Base-by-base conservation (phyloP, 768 basidiomycete species). In the Boletales sp. region DNA sequence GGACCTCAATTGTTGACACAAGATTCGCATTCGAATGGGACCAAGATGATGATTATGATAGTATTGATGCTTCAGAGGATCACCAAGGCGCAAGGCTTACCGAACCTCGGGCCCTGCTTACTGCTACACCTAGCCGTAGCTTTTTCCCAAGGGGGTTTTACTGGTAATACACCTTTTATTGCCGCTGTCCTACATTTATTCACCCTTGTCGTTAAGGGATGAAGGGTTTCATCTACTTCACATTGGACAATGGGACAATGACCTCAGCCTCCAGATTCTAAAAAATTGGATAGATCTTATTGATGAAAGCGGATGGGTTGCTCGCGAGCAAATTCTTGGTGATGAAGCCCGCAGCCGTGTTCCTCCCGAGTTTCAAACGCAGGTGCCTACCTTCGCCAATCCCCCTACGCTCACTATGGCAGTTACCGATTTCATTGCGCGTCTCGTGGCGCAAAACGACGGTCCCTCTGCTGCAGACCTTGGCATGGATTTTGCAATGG, bases 101-200 rank as follows among this genome's bases (percentile, higher is more conserved):
- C 5, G 86, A 87, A 31, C 86, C 90, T 8, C 83, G 75, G 51
- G 80, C 82, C 17, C 70, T 98, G 17, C 69, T 97, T 55, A 95
- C 94, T 8, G 94, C 91, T 1, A 98, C 95, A 0, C 94, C 94
- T 5, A 95, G 93, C 63, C 79, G 95, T 32, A 93, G 92, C 57
- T 98, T 98, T 75, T 98, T 98, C 75, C 94, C 94, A 0, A 77
- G 94, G 65, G 94, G 94, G 15, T 98, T 98, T 70, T 98, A 98
- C 68, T 98, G 94, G 90, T 89, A 67, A 45, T 65, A 39, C n/a
- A n/a, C 13, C 40, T 29, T 47, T 49, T 21, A 27, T 8, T 4
- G 1, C 7, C 42, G n/a, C 12, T 15, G 31, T 40, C 38, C 27
- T 40, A 50, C 32, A 32, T 38, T 41, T 12, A 24, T 45, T 50